Percentiles rank a stretch among this genome's conserved stretches.
phyloP scores from a whole-genome alignment of 371 early-diverging fungal species.

The Mortierella sp. region DNA sequence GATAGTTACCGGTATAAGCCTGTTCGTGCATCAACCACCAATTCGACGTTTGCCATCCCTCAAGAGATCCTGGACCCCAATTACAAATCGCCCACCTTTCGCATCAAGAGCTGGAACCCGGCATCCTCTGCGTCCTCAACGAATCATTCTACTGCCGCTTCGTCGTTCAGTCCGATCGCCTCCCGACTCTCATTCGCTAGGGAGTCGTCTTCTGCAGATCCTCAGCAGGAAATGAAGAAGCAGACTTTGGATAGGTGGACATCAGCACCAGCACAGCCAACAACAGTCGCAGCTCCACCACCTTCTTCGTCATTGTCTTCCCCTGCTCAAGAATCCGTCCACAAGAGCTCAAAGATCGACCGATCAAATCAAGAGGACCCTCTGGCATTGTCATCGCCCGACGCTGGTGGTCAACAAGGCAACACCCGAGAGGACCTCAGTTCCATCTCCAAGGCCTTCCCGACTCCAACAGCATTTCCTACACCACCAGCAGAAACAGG shows the following conservation, averaged over 20 bases:
- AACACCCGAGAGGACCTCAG: slow-evolving; percentile 7
- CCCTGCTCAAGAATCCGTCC: neutral
- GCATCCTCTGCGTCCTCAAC: neutral
- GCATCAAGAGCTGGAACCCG: slow-evolving; percentile 51
- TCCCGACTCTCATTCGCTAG: neutral
- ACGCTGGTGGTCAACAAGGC: slow-evolving; percentile 6
- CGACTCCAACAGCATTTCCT: no score
- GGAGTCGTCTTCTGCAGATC: neutral
- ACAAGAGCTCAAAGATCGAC: neutral
- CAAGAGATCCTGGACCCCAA: slow-evolving; percentile 56
- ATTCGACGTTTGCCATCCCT: slow-evolving; percentile 43
- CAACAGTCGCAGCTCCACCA: neutral
- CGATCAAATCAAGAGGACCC: neutral
- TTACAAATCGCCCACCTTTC: slow-evolving; percentile 49
- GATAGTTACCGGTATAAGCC: slow-evolving; percentile 4
- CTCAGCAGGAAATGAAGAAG: neutral
- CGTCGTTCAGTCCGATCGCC: neutral
- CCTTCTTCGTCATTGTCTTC: neutral
- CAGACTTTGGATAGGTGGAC: slow-evolving; percentile 16
- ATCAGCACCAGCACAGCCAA: neutral
- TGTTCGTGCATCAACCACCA: slow-evolving; percentile 15
- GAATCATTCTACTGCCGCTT: neutral
- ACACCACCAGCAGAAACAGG: neutral
- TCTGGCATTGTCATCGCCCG: neutral
- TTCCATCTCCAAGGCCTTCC: neutral